A percentile compares a stretch with the other conserved stretches of the same genome.
Conservation (phyloP, 1,284 basidiomycete genomes). For the Athelia psychrophila region DNA sequence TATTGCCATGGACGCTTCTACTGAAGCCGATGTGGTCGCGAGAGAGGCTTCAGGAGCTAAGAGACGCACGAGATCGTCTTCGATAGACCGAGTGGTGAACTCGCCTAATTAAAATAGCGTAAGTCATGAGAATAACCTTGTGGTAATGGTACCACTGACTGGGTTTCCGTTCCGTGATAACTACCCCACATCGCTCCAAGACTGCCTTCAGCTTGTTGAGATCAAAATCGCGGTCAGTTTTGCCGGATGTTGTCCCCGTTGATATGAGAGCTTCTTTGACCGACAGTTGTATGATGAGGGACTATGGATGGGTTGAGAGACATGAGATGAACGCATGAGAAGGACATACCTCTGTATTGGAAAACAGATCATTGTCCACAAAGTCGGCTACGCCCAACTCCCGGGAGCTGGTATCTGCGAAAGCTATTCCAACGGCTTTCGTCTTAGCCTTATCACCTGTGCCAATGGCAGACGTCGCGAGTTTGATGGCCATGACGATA, state of each 20-base stretch:
- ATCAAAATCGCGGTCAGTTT: conserved; percentile 82
- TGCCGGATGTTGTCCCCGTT: conserved; percentile 64
- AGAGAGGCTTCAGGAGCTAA: conserved; percentile 47
- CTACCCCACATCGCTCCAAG: conserved; percentile 88
- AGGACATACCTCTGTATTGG: conserved; percentile 84
- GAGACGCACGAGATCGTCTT: conserved; percentile 84
- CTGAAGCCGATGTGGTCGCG: conserved; percentile 36
- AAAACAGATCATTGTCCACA: conserved; percentile 93
- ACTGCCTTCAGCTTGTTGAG: conserved; percentile 81
- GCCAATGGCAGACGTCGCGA: conserved; percentile 54
- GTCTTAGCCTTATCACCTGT: conserved; percentile 48
- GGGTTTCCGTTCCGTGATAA: conserved; percentile 86
- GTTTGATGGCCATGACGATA: conserved; percentile 87
- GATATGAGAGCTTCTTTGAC: conserved; percentile 90
- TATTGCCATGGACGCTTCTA: conserved; percentile 45
- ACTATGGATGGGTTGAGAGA: conserved; percentile 44
- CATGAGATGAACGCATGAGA: conserved; percentile 2
- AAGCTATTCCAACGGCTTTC: conserved; percentile 70
- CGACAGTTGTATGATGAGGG: conserved; percentile 92
- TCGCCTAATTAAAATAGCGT: conserved; percentile 53
- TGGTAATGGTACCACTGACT: conserved; percentile 44
- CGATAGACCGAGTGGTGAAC: conserved; percentile 79
- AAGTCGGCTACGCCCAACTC: conserved; percentile 84
- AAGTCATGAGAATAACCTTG: not conserved
- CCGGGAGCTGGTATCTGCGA: conserved; percentile 73